Percentiles rank a stretch among this genome's conserved stretches.
Conservation (phyloP, 176 grass and related monocot genomes). For the Zoysia japonica region DNA sequence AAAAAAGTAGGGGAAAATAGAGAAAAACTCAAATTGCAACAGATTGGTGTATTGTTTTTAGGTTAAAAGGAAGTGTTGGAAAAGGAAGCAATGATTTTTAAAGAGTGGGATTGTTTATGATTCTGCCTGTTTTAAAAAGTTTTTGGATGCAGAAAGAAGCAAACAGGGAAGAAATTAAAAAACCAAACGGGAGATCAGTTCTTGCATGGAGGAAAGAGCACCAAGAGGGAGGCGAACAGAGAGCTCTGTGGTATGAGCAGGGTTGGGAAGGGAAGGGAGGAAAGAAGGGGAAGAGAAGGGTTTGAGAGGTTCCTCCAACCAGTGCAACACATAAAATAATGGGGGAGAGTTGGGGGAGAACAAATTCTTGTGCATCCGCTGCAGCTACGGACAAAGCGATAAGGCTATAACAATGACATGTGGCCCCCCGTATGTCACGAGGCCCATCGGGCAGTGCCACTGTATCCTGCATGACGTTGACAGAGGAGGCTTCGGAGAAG, state of each 20-base stretch:
- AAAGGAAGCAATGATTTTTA: constrained; percentile 89
- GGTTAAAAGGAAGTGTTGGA: constrained; percentile 65
- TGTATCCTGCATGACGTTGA: neutral
- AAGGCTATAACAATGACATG: constrained; percentile 4
- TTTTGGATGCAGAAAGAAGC: constrained; percentile 74
- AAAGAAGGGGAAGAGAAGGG: constrained; percentile 29
- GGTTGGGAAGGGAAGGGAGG: constrained; percentile 16
- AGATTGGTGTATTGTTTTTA: constrained; percentile 60
- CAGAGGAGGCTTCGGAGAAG: constrained; percentile 33
- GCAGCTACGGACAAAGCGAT: constrained; percentile 9
- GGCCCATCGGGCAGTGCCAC: constrained; percentile 14
- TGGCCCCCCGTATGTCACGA: neutral
- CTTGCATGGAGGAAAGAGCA: constrained; percentile 55
- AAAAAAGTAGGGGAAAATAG: constrained; percentile 31
- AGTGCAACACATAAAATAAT: constrained; percentile 64
- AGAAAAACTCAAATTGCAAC: constrained; percentile 48
- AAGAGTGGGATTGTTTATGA: constrained; percentile 58
- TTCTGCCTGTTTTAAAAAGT: constrained; percentile 48
- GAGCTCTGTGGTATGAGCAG: constrained; percentile 28
- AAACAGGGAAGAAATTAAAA: constrained; percentile 60
- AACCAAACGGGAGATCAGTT: constrained; percentile 39
- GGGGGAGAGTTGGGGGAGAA: constrained; percentile 38
- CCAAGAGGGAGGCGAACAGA: constrained; percentile 17
- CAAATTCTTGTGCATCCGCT: constrained; percentile 41
- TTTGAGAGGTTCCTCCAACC: constrained; percentile 65